Percentiles rank a stretch among this genome's conserved stretches.
Evolutionary conservation across 345 rosid genomes (phyloP).

Genomic region (Capsella bursapastoris): DNA sequence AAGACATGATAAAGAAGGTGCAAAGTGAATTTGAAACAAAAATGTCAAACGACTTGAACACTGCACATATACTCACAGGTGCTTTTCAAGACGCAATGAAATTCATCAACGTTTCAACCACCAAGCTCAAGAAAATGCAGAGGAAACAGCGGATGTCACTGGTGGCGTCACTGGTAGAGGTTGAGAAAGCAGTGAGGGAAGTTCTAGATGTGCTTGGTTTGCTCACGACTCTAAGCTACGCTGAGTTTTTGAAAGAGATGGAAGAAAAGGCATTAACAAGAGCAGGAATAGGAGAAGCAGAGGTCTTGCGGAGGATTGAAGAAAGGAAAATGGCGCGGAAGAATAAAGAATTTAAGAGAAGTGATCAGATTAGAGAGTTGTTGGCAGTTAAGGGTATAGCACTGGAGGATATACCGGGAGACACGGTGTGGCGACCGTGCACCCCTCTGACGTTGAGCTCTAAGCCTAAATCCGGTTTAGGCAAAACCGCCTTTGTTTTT

Average conservation of each 20-base stretch:
- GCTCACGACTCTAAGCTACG: conserved; percentile 50
- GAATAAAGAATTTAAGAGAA: conserved; percentile 66
- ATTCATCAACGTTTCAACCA: conserved; percentile 59
- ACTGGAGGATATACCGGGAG: not conserved
- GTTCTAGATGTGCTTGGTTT: conserved; percentile 65
- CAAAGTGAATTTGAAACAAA: conserved; percentile 56
- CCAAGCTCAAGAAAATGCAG: conserved; percentile 49
- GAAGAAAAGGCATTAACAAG: conserved; percentile 64
- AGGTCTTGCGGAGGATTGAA: conserved; percentile 21
- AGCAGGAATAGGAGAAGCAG: conserved; percentile 36
- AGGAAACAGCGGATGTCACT: conserved; percentile 37
- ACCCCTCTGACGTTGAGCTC: not conserved
- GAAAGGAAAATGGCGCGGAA: conserved; percentile 66
- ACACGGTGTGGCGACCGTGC: not conserved
- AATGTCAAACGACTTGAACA: conserved; percentile 72
- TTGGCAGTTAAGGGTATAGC: not conserved
- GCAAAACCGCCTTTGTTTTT: not conserved
- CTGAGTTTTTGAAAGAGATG: conserved; percentile 64
- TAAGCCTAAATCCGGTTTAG: not conserved
- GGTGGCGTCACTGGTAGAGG: conserved; percentile 51
- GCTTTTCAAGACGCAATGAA: conserved; percentile 73
- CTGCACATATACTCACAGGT: conserved; percentile 64
- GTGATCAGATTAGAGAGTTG: conserved; percentile 67
- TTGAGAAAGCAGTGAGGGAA: conserved; percentile 54
- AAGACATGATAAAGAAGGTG: conserved; percentile 51